These are phyloP conservation scores for Saxispiralis lemnorum DNA, from an alignment of 495 filamentous ascomycete genomes.

Conservation along the genomic window DNA sequence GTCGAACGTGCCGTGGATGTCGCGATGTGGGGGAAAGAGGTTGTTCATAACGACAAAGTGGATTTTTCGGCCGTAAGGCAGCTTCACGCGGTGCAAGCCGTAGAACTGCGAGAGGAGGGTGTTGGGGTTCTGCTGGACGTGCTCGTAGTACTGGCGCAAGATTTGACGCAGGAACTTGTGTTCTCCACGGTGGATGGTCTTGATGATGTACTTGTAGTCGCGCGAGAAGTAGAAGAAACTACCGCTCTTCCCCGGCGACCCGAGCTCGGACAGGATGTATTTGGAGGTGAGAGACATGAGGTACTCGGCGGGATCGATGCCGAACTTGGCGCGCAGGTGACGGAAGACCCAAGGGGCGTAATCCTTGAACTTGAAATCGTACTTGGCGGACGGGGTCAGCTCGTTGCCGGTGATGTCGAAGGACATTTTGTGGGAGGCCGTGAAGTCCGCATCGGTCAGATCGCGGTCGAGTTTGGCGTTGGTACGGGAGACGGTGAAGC, in stretches of 20 bases:
- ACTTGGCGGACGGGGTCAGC: slow-evolving; percentile 91
- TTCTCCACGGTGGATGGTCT: slow-evolving; percentile 93
- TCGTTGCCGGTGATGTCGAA: slow-evolving; percentile 98
- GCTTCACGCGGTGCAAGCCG: slow-evolving; percentile 92
- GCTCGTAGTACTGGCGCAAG: slow-evolving; percentile 81
- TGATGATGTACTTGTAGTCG: slow-evolving; percentile 99
- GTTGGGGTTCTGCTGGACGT: slow-evolving; percentile 84
- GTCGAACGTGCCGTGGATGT: slow-evolving; percentile 95
- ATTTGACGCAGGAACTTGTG: slow-evolving; percentile 90
- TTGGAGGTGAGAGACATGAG: slow-evolving; percentile 96
- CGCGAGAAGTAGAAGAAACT: slow-evolving; percentile 99
- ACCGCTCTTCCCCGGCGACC: slow-evolving; percentile 92
- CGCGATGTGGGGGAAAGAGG: slow-evolving; percentile 87
- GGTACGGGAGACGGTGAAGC: slow-evolving; percentile 86
- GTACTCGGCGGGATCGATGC: slow-evolving; percentile 90
- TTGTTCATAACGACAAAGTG: slow-evolving; percentile 99
- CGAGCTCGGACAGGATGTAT: slow-evolving; percentile 93
- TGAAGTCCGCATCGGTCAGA: slow-evolving; percentile 77
- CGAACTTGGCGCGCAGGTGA: slow-evolving; percentile 72
- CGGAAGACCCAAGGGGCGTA: slow-evolving; percentile 99
- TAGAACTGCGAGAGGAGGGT: slow-evolving; percentile 97
- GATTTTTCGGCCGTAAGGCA: slow-evolving; percentile 94
- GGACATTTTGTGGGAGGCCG: slow-evolving; percentile 86
- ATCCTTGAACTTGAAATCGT: slow-evolving; percentile 99
- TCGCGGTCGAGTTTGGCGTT: slow-evolving; percentile 91